These are phyloP conservation scores for Trichophyton benhamiae DNA, from an alignment of 2,329 filamentous ascomycete genomes.

Conservation along the genomic window DNA sequence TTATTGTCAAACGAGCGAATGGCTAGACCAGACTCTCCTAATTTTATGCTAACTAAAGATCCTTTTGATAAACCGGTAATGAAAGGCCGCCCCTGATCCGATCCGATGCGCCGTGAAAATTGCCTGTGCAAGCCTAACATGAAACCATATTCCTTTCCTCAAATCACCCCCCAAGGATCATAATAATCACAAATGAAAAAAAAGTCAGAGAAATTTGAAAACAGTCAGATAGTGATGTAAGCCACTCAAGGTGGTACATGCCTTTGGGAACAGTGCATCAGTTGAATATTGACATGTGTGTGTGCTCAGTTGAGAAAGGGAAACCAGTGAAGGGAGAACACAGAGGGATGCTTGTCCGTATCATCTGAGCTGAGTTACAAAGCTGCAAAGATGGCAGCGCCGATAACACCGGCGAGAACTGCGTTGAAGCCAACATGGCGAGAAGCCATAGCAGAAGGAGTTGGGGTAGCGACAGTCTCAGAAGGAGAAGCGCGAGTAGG, in stretches of 20 bases:
- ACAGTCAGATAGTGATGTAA: conserved; percentile 1
- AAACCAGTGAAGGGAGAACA: neutral
- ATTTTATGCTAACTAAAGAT: conserved; percentile 4
- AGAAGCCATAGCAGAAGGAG: conserved; percentile 6
- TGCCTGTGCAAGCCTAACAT: neutral
- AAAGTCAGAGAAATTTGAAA: neutral
- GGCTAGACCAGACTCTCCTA: conserved; percentile 4
- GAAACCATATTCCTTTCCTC: neutral
- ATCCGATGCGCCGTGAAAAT: neutral
- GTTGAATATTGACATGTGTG: neutral
- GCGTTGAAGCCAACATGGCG: conserved; percentile 4
- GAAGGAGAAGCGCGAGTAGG: neutral
- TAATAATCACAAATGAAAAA: conserved; percentile 4
- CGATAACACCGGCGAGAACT: neutral
- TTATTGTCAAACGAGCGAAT: neutral
- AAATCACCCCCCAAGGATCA: neutral
- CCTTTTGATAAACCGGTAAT: neutral
- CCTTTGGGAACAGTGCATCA: neutral
- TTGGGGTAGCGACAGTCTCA: neutral
- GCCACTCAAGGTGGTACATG: neutral
- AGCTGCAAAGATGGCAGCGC: neutral
- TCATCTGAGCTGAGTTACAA: neutral
- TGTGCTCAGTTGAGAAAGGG: neutral
- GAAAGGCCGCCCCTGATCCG: neutral
- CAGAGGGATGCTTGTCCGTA: neutral